Base-by-base conservation (phyloP, 148 eudicot genomes). In the Chenopodium quinoa region DNA sequence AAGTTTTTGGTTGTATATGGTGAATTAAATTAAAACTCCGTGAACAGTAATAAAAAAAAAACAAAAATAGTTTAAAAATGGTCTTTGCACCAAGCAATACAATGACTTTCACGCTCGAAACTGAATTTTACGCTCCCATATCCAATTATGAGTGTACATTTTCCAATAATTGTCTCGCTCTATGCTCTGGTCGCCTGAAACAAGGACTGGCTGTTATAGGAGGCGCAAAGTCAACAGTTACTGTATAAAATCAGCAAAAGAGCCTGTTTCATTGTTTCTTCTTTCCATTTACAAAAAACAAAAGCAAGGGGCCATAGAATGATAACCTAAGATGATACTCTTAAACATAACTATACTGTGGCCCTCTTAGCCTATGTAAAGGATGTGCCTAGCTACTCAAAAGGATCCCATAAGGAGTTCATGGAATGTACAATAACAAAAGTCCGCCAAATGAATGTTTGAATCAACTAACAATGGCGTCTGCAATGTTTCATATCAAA, bases 391-490 rank as follows among this genome's bases (percentile, higher is more conserved):
- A 32, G 23, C 65, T 71, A 71, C 14, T 40, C 76, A 56, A 71
- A 67, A 20, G 50, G 4, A 68, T 56, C 56, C 56, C 81, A 22
- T 31, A 32, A 71, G 40, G 22, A 37, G 11, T 23, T 23, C 75
- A 54, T 47, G 19, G 29, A 81, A 75, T 76, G 40, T 75, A 68
- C 83, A 75, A 75, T 81, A 22, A 37, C 83, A 68, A 67, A 81
- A 54, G 74, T 29, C 79, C 48, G 9, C 58, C 44, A 76, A 40
- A 52, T 52, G 56, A 65, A 23, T 56, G 58, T 68, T 25, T 16
- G 27, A 76, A 82, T n/a, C 81, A 79, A 32, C 81, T 66, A 67
- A 69, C 32, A 44, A 63, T 68, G 74, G 63, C 14, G 22, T 27
- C 60, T 72, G 34, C 12, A 44, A 78, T 23, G 34, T 46, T 79